phyloP scores from a whole-genome alignment of 148 eudicot genomes.

The Linanthus parryae region DNA sequence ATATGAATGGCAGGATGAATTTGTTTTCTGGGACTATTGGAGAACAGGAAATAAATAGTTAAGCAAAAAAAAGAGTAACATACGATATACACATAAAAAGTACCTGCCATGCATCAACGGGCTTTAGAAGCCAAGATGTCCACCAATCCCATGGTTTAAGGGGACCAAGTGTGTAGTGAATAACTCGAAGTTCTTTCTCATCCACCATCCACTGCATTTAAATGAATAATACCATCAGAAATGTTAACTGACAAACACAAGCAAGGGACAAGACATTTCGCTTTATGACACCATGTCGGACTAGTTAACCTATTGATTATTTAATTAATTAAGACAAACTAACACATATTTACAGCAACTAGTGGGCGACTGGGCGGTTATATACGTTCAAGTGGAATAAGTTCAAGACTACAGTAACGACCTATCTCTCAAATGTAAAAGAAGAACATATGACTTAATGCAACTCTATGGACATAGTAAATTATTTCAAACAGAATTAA shows the following conservation, averaged over 20 bases:
- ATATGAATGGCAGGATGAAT: too few species aligned
- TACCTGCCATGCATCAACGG: slow-evolving; percentile 99
- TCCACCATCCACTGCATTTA: slow-evolving; percentile 94
- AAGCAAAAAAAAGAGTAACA: neutral
- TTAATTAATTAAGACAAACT: too few species aligned
- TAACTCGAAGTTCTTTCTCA: slow-evolving; percentile 82
- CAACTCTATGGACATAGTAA: slow-evolving; percentile 1
- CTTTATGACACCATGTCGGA: too few species aligned
- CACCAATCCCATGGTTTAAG: slow-evolving; percentile 99
- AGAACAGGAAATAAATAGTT: neutral
- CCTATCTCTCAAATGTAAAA: too few species aligned
- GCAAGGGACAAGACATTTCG: slow-evolving; percentile 1
- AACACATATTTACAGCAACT: too few species aligned
- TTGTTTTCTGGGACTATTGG: too few species aligned
- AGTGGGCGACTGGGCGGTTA: too few species aligned
- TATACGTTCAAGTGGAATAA: too few species aligned
- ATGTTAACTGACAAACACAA: slow-evolving; percentile 6
- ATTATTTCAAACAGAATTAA: neutral
- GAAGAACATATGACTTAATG: neutral
- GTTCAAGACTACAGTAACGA: too few species aligned
- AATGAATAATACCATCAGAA: slow-evolving; percentile 10
- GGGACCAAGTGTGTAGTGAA: slow-evolving; percentile 97
- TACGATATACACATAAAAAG: neutral
- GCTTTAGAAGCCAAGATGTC: slow-evolving; percentile 97
- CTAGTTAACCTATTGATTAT: too few species aligned